A percentile compares a stretch with the other conserved stretches of the same genome.
These are phyloP conservation scores for Eimeria mitis DNA, from an alignment of 169 alveolate genomes.

Conservation along the genomic window DNA sequence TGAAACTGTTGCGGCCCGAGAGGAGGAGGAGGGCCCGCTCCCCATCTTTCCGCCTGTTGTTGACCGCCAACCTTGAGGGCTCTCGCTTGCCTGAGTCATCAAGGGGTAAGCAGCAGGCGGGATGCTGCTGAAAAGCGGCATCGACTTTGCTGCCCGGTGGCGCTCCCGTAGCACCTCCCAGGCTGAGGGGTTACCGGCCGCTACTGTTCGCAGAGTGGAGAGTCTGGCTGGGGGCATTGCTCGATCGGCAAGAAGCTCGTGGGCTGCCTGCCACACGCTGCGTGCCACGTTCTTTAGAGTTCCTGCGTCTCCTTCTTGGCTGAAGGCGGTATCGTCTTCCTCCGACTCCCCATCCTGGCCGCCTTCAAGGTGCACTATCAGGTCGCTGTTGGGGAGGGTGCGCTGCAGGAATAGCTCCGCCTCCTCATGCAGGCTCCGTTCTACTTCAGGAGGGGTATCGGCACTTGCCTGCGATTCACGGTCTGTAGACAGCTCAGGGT, in stretches of 20 bases:
- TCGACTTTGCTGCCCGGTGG: constrained; percentile 74
- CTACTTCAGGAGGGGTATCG: neutral
- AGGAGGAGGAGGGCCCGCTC: neutral
- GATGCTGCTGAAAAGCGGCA: constrained; percentile 81
- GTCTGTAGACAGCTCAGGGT: neutral
- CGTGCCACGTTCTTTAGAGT: constrained; percentile 30
- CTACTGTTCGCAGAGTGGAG: constrained; percentile 46
- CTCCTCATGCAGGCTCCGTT: constrained; percentile 26
- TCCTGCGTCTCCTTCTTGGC: neutral
- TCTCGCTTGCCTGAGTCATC: neutral
- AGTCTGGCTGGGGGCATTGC: constrained; percentile 59
- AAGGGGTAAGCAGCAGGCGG: constrained; percentile 60
- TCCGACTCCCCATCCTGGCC: neutral
- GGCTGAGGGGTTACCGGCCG: constrained; percentile 56
- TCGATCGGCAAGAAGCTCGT: constrained; percentile 48
- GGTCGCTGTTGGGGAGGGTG: constrained; percentile 20
- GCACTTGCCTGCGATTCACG: neutral
- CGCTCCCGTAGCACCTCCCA: constrained; percentile 76
- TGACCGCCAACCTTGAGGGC: neutral
- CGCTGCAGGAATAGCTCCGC: constrained; percentile 38
- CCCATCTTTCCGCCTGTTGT: neutral
- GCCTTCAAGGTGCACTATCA: constrained; percentile 31
- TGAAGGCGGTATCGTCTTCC: neutral
- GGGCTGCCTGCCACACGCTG: constrained; percentile 78
- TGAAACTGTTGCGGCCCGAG: neutral